Evolutionary conservation across 345 rosid species (phyloP).

Genomic region (Hibiscus trionum): DNA sequence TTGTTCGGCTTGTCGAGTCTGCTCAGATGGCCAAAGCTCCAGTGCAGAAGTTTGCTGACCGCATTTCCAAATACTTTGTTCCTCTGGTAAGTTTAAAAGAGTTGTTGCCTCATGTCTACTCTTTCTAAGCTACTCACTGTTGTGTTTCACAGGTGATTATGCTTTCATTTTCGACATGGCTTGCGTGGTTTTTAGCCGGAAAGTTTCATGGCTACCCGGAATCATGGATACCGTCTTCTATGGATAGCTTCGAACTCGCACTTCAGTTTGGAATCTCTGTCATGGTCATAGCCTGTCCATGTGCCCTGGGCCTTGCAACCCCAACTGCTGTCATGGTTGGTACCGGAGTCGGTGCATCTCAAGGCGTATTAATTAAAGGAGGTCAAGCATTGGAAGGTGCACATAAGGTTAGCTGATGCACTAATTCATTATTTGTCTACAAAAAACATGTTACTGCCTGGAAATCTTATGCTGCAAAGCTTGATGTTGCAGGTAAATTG

Average conservation of each 20-base stretch:
- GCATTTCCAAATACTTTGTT: constrained; percentile 77
- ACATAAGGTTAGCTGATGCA: constrained; percentile 44
- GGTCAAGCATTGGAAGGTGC: constrained; percentile 92
- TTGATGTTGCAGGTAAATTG: constrained; percentile 54
- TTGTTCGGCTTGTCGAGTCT: constrained; percentile 86
- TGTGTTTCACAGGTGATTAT: constrained; percentile 53
- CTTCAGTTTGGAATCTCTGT: constrained; percentile 98
- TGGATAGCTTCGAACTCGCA: constrained; percentile 91
- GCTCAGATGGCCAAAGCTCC: constrained; percentile 99
- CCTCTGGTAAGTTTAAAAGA: constrained; percentile 46
- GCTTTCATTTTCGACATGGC: constrained; percentile 78
- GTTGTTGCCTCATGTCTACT: background rate
- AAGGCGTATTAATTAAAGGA: constrained; percentile 86
- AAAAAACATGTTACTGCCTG: background rate
- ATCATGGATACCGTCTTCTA: constrained; percentile 88
- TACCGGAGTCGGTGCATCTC: constrained; percentile 97
- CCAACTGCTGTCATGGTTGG: constrained; percentile 99
- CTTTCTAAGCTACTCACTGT: background rate
- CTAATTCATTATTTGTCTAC: background rate
- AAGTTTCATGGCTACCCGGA: constrained; percentile 70
- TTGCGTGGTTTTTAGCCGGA: constrained; percentile 84
- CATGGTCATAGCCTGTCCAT: constrained; percentile 97
- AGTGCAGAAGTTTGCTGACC: constrained; percentile 88
- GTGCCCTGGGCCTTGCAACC: constrained; percentile 96
- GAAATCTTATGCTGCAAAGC: background rate